phyloP scores from a whole-genome alignment of 306 rosid species.

The Dalbergia oliveri region DNA sequence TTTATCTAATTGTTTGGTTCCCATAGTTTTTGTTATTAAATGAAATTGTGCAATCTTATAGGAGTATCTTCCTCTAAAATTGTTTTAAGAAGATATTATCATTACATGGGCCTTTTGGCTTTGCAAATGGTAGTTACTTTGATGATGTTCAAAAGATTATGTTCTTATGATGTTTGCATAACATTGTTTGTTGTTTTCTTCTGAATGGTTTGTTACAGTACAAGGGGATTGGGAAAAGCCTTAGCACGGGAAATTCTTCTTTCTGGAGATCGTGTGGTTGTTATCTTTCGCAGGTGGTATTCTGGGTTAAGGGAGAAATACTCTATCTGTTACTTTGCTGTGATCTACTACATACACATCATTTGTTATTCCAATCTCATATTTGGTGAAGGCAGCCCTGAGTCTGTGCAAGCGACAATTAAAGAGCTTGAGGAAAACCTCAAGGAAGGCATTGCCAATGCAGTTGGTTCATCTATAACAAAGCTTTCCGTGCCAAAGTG shows the following conservation, averaged over 20 bases:
- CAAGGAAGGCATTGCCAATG: conserved; percentile 67
- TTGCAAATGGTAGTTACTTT: conserved; percentile 16
- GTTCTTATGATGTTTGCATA: conserved; percentile 15
- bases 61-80: neutral
- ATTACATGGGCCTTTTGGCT: conserved; percentile 15
- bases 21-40: conserved; percentile 13
- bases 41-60: neutral
- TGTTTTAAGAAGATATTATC: conserved; percentile 17
- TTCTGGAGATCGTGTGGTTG: conserved; percentile 84
- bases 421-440: conserved; percentile 92
- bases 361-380: conserved; percentile 17
- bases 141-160: conserved; percentile 18
- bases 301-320: conserved; percentile 28
- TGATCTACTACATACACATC: conserved; percentile 22
- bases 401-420: conserved; percentile 77
- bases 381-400: conserved; percentile 71
- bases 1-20: neutral
- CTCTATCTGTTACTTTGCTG: conserved; percentile 32
- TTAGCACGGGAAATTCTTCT: conserved; percentile 96
- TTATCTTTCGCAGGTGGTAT: conserved; percentile 91
- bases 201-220: conserved; percentile 65
- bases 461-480: conserved; percentile 63
- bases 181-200: conserved; percentile 36
- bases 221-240: conserved; percentile 96
- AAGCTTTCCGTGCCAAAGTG: conserved; percentile 77